These are phyloP conservation scores for Pseudoperonospora humuli DNA, from an alignment of 352 stramenopile genomes.

Conservation along the genomic window DNA sequence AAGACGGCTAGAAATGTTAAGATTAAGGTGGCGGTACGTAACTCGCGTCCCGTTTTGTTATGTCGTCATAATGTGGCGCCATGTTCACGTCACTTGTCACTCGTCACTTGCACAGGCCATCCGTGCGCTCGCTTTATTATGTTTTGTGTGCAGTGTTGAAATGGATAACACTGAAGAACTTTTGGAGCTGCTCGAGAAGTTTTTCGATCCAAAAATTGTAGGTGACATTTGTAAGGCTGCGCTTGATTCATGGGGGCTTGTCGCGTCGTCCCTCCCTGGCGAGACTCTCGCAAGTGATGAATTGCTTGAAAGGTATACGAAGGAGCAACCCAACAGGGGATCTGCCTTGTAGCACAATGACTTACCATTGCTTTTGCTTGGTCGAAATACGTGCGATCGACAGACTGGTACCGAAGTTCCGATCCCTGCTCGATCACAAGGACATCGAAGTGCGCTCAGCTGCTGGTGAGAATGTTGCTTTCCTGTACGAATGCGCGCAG, in stretches of 20 bases:
- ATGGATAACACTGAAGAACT: constrained; percentile 68
- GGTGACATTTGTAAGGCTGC: constrained; percentile 55
- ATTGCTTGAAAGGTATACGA: constrained; percentile 54
- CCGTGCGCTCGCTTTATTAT: constrained; percentile 59
- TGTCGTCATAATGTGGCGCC: background rate
- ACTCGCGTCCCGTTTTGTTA: background rate
- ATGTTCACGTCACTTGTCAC: background rate
- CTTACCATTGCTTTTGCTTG: background rate
- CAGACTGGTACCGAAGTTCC: constrained; percentile 63
- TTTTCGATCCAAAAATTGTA: constrained; percentile 58
- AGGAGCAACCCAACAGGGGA: no score
- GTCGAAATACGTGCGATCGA: background rate
- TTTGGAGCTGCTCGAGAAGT: constrained; percentile 53
- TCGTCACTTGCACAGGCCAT: constrained; percentile 34
- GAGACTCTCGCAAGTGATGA: constrained; percentile 41
- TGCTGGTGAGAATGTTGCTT: constrained; percentile 79
- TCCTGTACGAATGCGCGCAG: constrained; percentile 65
- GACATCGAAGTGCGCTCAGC: constrained; percentile 77
- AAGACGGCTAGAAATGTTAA: constrained; percentile 53
- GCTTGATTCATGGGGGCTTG: constrained; percentile 64
- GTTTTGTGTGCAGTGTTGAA: constrained; percentile 72
- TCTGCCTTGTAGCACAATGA: background rate
- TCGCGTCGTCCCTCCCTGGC: constrained; percentile 55
- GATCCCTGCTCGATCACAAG: constrained; percentile 62
- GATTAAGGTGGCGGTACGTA: constrained; percentile 57